phyloP scores from a whole-genome alignment of 768 basidiomycete genomes.

The Tylopilus plumbeoviolaceoides region DNA sequence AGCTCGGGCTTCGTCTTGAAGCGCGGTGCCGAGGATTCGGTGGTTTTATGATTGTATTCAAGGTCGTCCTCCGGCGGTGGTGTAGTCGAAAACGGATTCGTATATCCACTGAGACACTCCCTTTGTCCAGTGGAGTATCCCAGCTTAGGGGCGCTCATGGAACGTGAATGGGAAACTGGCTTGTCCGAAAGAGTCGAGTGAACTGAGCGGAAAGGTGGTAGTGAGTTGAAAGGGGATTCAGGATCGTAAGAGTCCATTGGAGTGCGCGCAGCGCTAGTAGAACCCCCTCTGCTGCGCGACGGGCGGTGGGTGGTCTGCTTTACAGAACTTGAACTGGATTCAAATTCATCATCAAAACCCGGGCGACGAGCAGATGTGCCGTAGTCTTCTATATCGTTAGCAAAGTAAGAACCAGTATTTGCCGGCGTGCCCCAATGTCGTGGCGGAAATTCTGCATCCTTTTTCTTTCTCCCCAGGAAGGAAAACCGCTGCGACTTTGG shows the following conservation, averaged over 20 bases:
- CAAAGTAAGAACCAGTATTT: slow-evolving; percentile 56
- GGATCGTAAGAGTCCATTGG: slow-evolving; percentile 30
- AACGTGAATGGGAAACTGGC: slow-evolving; percentile 31
- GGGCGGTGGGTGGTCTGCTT: slow-evolving; percentile 25
- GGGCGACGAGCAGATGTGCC: slow-evolving; percentile 8
- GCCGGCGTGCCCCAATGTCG: slow-evolving; percentile 52
- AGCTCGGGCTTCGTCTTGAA: slow-evolving; percentile 51
- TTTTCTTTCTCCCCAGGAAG: slow-evolving; percentile 42
- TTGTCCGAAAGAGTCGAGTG: slow-evolving; percentile 32
- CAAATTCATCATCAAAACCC: slow-evolving; percentile 42
- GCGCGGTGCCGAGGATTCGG: slow-evolving; percentile 24
- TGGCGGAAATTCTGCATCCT: slow-evolving; percentile 55
- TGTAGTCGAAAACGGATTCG: slow-evolving; percentile 27
- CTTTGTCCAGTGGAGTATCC: slow-evolving; percentile 12
- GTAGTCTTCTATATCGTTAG: slow-evolving; percentile 20
- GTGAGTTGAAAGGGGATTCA: slow-evolving; percentile 33
- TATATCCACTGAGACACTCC: slow-evolving; percentile 7
- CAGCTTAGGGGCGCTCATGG: slow-evolving; percentile 28
- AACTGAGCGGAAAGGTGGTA: slow-evolving; percentile 32
- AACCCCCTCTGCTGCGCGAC: slow-evolving; percentile 16
- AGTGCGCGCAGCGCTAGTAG: slow-evolving; percentile 2
- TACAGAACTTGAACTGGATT: slow-evolving; percentile 38
- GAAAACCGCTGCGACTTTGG: slow-evolving; percentile 33
- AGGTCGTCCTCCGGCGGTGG: slow-evolving; percentile 21
- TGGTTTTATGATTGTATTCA: slow-evolving; percentile 7